phyloP scores from a whole-genome alignment of 805 yeast genomes.

The Cyberlindnera maritima region DNA sequence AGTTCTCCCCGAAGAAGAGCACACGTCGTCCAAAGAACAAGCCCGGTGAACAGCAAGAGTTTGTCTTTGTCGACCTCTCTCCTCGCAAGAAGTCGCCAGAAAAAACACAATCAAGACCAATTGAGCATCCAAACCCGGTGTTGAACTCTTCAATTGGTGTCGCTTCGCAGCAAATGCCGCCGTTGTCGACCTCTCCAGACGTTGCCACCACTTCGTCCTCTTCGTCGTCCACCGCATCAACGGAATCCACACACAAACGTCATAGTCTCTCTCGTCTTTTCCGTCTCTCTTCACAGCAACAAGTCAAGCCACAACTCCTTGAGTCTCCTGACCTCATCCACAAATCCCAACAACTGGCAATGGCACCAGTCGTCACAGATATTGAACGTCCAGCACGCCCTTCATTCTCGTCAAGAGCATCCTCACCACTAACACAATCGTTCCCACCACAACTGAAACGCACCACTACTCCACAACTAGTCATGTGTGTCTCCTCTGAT shows the following conservation, averaged over 20 bases:
- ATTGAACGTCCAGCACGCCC: conserved; percentile 1
- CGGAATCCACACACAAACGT: conserved; percentile 1
- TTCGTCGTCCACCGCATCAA: not conserved
- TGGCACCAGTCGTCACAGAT: not conserved
- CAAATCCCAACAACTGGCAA: not conserved
- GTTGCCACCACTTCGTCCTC: not conserved
- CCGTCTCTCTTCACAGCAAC: conserved; percentile 10
- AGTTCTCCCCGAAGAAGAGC: conserved; percentile 26
- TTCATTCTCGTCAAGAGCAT: conserved; percentile 1
- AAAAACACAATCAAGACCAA: not conserved
- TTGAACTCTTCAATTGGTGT: too few relatives aligned
- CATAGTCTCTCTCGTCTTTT: conserved; percentile 13
- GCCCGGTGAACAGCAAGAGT: conserved; percentile 28
- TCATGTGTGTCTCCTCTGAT: conserved; percentile 18
- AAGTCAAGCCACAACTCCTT: conserved; percentile 7
- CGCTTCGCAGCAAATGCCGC: not conserved
- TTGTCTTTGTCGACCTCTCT: conserved; percentile 29
- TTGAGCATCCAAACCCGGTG: not conserved
- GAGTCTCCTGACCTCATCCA: conserved; percentile 12
- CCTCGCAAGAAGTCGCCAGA: conserved; percentile 24
- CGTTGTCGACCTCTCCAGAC: not conserved
- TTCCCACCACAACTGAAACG: conserved; percentile 14
- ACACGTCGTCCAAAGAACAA: conserved; percentile 27
- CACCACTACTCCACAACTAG: conserved; percentile 16
- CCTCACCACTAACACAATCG: conserved; percentile 6